These are phyloP conservation scores for Saksenaea vasiformis DNA, from an alignment of 371 early-diverging fungal genomes.

Conservation along the genomic window DNA sequence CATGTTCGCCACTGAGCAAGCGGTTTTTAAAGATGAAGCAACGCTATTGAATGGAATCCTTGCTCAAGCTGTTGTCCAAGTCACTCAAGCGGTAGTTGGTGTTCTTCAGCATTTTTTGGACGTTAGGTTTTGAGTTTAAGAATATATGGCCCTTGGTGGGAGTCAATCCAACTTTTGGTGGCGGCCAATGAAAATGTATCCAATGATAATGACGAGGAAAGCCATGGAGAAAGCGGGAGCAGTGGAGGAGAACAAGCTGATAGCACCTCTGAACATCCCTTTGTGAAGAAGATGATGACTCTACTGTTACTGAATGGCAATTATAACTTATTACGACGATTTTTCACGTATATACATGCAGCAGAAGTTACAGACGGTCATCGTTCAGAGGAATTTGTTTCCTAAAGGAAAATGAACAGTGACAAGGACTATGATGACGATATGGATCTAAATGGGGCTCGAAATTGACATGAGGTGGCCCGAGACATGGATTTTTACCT, in stretches of 20 bases:
- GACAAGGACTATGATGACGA: slow-evolving; percentile 18
- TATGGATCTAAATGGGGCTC: slow-evolving; percentile 12
- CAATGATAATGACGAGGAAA: slow-evolving; percentile 13
- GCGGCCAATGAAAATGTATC: no score
- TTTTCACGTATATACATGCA: slow-evolving; percentile 13
- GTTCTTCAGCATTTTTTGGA: no score
- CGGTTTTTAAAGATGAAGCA: no score
- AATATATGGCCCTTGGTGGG: no score
- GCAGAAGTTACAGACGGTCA: not conserved
- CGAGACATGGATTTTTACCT: slow-evolving; percentile 19
- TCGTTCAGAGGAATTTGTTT: slow-evolving; percentile 10
- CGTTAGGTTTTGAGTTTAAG: no score
- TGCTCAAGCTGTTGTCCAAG: no score
- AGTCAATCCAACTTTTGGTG: no score
- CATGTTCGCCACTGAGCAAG: no score
- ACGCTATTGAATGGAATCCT: no score
- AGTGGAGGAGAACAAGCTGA: slow-evolving; percentile 15
- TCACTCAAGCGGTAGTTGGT: no score
- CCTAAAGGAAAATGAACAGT: slow-evolving; percentile 23
- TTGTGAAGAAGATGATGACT: slow-evolving; percentile 13
- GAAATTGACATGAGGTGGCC: not conserved
- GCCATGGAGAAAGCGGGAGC: not conserved
- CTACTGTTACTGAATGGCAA: not conserved
- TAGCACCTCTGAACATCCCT: not conserved
- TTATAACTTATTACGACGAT: not conserved